Conservation (phyloP, 1,284 basidiomycete genomes). For the Cryptococcus neoformans region DNA sequence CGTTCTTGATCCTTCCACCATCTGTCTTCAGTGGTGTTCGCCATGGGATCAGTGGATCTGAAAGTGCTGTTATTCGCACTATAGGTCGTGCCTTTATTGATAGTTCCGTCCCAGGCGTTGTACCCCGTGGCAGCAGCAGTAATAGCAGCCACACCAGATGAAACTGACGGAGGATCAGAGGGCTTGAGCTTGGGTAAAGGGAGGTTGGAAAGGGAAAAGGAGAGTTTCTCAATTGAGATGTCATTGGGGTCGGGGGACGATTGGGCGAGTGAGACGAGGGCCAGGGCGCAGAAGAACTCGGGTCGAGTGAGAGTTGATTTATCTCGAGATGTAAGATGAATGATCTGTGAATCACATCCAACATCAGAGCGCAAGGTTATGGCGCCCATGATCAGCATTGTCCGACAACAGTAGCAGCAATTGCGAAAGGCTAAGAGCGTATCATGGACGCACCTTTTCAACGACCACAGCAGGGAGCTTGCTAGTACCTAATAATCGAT, state of each 20-base stretch:
- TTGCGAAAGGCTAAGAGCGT: no score
- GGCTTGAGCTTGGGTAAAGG: slow-evolving; percentile 58
- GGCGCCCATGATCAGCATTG: no score
- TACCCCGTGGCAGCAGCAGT: no score
- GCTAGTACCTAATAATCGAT: slow-evolving; percentile 71
- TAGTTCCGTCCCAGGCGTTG: no score
- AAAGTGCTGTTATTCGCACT: slow-evolving; percentile 9
- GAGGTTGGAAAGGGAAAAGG: slow-evolving; percentile 52
- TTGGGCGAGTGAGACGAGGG: slow-evolving; percentile 76
- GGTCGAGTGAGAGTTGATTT: slow-evolving; percentile 62
- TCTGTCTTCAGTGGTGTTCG: slow-evolving; percentile 43
- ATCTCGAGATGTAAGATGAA: slow-evolving; percentile 34
- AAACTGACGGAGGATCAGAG: neutral
- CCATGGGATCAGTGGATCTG: slow-evolving; percentile 12
- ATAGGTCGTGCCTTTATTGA: neutral
- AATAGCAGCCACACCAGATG: no score
- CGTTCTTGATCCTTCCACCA: slow-evolving; percentile 82
- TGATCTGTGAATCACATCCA: slow-evolving; percentile 15
- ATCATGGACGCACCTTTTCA: slow-evolving; percentile 60
- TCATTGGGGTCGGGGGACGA: slow-evolving; percentile 15
- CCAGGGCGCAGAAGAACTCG: slow-evolving; percentile 84
- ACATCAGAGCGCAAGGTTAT: neutral
- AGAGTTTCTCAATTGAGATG: slow-evolving; percentile 68
- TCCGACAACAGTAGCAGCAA: no score
- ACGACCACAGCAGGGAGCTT: slow-evolving; percentile 72